Conservation (phyloP, 805 yeast genomes). For the Yueomyces sp. region DNA sequence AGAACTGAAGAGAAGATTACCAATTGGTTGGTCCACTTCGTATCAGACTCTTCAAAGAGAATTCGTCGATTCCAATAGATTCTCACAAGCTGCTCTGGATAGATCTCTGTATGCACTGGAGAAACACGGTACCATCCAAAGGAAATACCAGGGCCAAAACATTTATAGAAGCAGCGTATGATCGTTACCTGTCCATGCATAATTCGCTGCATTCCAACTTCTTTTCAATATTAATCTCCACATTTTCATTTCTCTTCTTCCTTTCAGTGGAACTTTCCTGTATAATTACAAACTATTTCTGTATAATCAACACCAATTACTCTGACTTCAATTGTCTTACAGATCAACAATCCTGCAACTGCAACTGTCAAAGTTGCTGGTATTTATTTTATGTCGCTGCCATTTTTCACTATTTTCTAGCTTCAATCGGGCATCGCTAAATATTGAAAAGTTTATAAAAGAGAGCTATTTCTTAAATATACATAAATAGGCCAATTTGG, state of each 20-base stretch:
- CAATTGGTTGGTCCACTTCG: constrained; percentile 93
- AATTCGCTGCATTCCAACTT: not conserved
- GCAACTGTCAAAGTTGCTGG: too few relatives aligned
- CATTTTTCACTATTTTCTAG: too few relatives aligned
- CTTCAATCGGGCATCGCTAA: too few relatives aligned
- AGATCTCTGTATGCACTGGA: constrained; percentile 72
- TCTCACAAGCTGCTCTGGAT: constrained; percentile 61
- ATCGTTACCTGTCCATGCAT: not conserved
- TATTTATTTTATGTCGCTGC: too few relatives aligned
- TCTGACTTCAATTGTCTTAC: too few relatives aligned
- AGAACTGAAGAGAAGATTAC: constrained; percentile 78
- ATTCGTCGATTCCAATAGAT: constrained; percentile 54
- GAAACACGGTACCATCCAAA: constrained; percentile 74
- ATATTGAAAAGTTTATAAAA: too few relatives aligned
- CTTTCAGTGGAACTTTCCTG: too few relatives aligned
- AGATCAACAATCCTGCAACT: too few relatives aligned
- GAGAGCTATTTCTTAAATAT: too few relatives aligned
- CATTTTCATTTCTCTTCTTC: not conserved
- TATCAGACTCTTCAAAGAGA: constrained; percentile 73
- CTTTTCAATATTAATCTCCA: not conserved
- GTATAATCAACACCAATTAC: too few relatives aligned
- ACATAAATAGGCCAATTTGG: too few relatives aligned
- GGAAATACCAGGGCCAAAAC: constrained; percentile 76
- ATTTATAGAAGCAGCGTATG: constrained; percentile 64
- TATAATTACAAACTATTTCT: too few relatives aligned